These are phyloP conservation scores for Graphilbum ipis-grandicollis DNA, from an alignment of 2,329 filamentous ascomycete genomes.

Conservation along the genomic window DNA sequence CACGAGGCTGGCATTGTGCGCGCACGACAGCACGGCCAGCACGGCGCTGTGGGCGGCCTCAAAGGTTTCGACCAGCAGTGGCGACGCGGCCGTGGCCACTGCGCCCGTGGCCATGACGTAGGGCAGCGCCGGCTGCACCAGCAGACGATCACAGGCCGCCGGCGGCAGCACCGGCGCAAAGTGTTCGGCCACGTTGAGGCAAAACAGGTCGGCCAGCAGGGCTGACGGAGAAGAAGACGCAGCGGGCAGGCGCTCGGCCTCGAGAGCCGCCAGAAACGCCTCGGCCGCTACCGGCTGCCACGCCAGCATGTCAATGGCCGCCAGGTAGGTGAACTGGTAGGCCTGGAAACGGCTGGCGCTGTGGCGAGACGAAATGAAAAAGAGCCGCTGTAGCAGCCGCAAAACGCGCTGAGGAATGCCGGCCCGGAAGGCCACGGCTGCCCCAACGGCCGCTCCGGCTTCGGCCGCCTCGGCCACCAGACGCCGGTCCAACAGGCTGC, in stretches of 20 bases:
- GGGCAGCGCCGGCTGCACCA: slow-evolving; percentile 55
- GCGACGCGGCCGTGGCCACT: slow-evolving; percentile 12
- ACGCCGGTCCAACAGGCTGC: slow-evolving; percentile 34
- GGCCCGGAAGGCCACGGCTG: too few relatives aligned
- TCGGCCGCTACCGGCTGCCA: slow-evolving; percentile 50
- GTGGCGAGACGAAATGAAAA: slow-evolving; percentile 63
- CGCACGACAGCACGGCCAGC: slow-evolving; percentile 63
- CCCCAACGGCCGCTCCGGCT: slow-evolving; percentile 10
- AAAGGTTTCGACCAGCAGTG: slow-evolving; percentile 45
- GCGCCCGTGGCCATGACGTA: slow-evolving; percentile 35
- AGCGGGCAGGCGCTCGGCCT: slow-evolving; percentile 43
- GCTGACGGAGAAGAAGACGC: too few relatives aligned
- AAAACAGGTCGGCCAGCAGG: slow-evolving; percentile 77
- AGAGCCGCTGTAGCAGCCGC: slow-evolving; percentile 57
- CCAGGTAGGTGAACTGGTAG: slow-evolving; percentile 69
- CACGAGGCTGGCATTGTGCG: slow-evolving; percentile 56
- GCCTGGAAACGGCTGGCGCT: slow-evolving; percentile 63
- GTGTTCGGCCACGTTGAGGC: slow-evolving; percentile 74
- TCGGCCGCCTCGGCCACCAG: slow-evolving; percentile 25
- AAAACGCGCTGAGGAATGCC: too few relatives aligned
- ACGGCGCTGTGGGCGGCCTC: slow-evolving; percentile 76
- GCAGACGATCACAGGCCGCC: slow-evolving; percentile 49
- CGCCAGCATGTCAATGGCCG: slow-evolving; percentile 64
- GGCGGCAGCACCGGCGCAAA: slow-evolving; percentile 55
- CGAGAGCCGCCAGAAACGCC: slow-evolving; percentile 46